These are phyloP conservation scores for Capsicum rhomboideum DNA, from an alignment of 257 asterid genomes.

Conservation along the genomic window DNA sequence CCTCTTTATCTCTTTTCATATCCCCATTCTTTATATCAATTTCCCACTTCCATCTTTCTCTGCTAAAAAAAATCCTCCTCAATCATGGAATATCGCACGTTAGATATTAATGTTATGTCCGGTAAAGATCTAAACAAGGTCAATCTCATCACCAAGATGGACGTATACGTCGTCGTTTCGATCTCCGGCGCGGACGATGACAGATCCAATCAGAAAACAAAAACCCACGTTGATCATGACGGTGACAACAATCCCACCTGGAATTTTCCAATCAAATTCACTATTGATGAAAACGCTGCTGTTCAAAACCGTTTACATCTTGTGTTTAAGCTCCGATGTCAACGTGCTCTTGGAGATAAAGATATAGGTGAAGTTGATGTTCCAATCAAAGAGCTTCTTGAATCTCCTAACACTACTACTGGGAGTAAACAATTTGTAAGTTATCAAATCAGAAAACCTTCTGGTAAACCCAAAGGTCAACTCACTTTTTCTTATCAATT, in stretches of 20 bases:
- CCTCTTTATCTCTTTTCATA: neutral
- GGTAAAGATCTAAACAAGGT: constrained; percentile 57
- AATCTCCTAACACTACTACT: constrained; percentile 17
- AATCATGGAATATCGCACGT: constrained; percentile 39
- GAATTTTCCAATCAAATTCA: constrained; percentile 58
- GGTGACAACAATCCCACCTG: constrained; percentile 58
- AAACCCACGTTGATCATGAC: constrained; percentile 39
- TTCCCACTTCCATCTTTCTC: too few species aligned
- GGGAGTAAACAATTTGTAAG: constrained; percentile 41
- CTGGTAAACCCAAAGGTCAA: constrained; percentile 70
- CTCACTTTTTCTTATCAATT: constrained; percentile 54
- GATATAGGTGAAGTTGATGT: constrained; percentile 62
- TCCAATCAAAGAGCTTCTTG: constrained; percentile 54
- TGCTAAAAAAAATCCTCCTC: neutral
- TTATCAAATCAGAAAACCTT: constrained; percentile 74
- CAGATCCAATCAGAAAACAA: constrained; percentile 28
- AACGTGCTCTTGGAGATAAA: constrained; percentile 52
- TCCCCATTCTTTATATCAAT: neutral
- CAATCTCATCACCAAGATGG: constrained; percentile 51
- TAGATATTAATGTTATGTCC: constrained; percentile 44
- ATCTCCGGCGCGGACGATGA: constrained; percentile 43
- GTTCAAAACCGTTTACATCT: constrained; percentile 50
- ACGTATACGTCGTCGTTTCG: constrained; percentile 48
- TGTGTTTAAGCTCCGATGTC: constrained; percentile 41
- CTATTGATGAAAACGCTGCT: constrained; percentile 47